A percentile compares a stretch with the other conserved stretches of the same genome.
Conservation (phyloP, 768 basidiomycete species). For the Podaxis rugospora region DNA sequence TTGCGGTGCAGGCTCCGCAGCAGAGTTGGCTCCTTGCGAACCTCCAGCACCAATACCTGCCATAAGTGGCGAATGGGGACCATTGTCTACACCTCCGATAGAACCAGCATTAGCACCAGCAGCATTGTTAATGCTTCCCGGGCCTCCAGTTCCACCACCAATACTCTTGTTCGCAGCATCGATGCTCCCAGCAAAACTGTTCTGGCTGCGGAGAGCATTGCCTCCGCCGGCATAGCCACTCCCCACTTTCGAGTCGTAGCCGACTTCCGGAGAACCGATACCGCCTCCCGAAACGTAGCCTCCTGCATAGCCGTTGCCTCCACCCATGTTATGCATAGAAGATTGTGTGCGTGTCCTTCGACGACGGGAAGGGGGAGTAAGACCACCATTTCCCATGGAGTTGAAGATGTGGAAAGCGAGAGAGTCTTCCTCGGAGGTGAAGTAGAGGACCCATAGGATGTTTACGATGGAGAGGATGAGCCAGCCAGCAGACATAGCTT, state of each 20-base stretch:
- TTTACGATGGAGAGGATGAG: constrained; percentile 87
- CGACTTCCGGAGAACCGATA: constrained; percentile 59
- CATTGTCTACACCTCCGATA: constrained; percentile 42
- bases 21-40: constrained; percentile 20
- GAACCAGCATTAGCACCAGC: constrained; percentile 29
- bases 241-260: constrained; percentile 62
- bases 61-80: constrained; percentile 64
- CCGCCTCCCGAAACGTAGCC: constrained; percentile 66
- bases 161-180: constrained; percentile 35
- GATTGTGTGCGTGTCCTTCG: constrained; percentile 64
- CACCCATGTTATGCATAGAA: constrained; percentile 58
- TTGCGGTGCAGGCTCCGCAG: constrained; percentile 20
- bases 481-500: constrained; percentile 93
- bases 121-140: constrained; percentile 55
- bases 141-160: constrained; percentile 28
- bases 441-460: constrained; percentile 95
- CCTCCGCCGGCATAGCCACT: constrained; percentile 44
- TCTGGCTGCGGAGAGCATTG: constrained; percentile 44
- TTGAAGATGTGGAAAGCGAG: constrained; percentile 83
- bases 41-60: constrained; percentile 61
- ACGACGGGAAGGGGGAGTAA: constrained; percentile 75
- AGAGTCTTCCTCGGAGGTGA: constrained; percentile 95
- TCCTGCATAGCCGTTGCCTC: constrained; percentile 58
- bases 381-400: constrained; percentile 80
- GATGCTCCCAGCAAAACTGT: constrained; percentile 48